Percentiles rank a stretch among this genome's conserved stretches.
Conservation (phyloP, 2,329 filamentous ascomycete species). For the Triangularia setosa region DNA sequence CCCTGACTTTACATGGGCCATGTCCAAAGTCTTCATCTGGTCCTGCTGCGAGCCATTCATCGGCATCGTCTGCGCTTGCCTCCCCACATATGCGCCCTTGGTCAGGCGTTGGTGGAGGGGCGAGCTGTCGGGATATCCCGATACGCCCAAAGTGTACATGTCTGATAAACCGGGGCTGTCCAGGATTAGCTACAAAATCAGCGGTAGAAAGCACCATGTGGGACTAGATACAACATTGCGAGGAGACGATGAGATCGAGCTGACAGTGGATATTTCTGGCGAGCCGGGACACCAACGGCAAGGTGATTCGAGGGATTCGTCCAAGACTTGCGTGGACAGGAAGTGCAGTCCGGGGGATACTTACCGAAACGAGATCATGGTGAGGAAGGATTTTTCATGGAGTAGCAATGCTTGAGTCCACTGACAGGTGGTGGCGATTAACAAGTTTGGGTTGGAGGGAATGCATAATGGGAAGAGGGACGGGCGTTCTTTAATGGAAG, state of each 20-base stretch:
- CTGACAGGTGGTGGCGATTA: too few relatives aligned
- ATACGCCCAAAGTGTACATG: not conserved
- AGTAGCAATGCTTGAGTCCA: slow-evolving; percentile 9
- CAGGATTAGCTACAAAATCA: not conserved
- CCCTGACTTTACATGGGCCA: slow-evolving; percentile 20
- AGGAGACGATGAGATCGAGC: slow-evolving; percentile 19
- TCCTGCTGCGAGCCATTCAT: slow-evolving; percentile 21
- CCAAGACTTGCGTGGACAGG: not conserved
- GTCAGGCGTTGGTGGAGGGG: not conserved
- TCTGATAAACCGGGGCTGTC: not conserved
- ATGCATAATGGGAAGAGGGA: not conserved
- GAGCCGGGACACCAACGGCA: not conserved
- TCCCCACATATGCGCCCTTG: slow-evolving; percentile 18
- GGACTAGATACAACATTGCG: not conserved
- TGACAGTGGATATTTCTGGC: slow-evolving; percentile 13
- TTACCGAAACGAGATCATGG: slow-evolving; percentile 11
- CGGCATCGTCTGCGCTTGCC: slow-evolving; percentile 20
- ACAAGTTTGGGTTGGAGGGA: not conserved
- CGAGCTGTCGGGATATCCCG: not conserved
- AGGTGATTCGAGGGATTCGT: not conserved
- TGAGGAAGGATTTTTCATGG: slow-evolving; percentile 18
- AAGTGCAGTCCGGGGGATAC: not conserved
- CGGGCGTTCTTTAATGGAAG: not conserved
- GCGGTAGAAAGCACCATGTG: not conserved
- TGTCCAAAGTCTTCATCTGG: slow-evolving; percentile 23